phyloP scores from a whole-genome alignment of 768 basidiomycete genomes.

The Calocera viscosa region DNA sequence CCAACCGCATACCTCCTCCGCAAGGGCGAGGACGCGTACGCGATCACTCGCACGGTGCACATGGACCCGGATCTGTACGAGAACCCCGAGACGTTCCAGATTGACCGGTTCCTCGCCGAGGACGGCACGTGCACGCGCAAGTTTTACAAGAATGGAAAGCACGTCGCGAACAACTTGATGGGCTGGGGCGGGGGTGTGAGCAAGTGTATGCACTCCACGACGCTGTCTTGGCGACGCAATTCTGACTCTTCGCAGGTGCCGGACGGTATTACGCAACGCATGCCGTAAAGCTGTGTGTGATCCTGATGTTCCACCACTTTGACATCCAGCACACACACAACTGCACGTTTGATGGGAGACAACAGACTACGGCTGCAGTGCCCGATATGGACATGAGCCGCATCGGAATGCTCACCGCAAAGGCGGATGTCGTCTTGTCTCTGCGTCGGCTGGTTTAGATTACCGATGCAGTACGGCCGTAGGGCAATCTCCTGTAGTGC shows the following conservation, averaged over 20 bases:
- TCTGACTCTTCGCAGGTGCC: background rate
- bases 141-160: background rate
- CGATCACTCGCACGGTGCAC: conserved; percentile 2
- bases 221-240: too few relatives aligned
- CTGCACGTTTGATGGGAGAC: background rate
- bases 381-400: conserved; percentile 6
- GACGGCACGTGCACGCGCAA: background rate
- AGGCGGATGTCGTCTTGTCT: background rate
- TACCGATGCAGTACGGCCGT: background rate
- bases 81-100: background rate
- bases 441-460: background rate
- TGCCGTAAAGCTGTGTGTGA: conserved; percentile 1
- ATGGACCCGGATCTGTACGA: background rate
- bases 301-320: conserved; percentile 6
- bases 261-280: background rate
- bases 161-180: conserved; percentile 3
- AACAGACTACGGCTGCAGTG: background rate
- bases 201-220: too few relatives aligned
- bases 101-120: background rate
- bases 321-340: background rate
- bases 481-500: background rate
- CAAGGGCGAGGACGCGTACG: conserved; percentile 7
- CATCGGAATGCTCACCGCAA: background rate
- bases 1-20: background rate
- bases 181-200: conserved; percentile 2